Evolutionary conservation across 1,284 basidiomycete species (phyloP).

Genomic region (Fomitopsis betulina): DNA sequence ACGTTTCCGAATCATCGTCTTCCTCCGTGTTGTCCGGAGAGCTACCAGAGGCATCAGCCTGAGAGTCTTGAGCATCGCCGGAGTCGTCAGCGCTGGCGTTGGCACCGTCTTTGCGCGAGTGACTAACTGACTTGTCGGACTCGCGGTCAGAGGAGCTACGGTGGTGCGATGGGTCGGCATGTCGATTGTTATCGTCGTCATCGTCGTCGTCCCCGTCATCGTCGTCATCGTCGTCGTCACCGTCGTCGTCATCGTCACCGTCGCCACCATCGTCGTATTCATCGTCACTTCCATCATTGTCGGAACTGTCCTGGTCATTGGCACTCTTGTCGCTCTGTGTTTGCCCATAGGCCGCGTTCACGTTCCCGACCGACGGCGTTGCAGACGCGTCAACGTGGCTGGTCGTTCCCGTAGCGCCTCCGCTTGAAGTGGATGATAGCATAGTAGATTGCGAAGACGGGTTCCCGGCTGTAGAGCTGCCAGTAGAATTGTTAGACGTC

Average conservation of each 20-base stretch:
- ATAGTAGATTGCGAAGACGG: background rate
- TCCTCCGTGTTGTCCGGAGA: background rate
- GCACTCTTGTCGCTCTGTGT: background rate
- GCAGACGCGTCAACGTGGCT: background rate
- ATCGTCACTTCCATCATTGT: background rate
- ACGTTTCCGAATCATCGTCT: background rate
- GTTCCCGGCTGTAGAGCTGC: background rate
- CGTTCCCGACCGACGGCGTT: background rate
- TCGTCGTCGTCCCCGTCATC: slow-evolving; percentile 2
- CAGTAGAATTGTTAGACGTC: background rate
- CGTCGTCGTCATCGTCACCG: slow-evolving; percentile 7
- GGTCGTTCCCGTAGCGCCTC: background rate
- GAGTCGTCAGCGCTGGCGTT: background rate
- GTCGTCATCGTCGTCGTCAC: background rate
- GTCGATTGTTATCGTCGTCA: background rate
- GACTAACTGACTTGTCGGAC: background rate
- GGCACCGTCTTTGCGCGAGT: background rate
- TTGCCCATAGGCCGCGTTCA: background rate
- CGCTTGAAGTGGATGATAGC: background rate
- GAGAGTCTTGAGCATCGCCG: background rate
- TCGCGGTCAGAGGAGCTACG: background rate
- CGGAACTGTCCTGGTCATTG: background rate
- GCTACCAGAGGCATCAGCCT: background rate
- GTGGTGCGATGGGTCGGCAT: background rate
- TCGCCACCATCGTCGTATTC: background rate